Evolutionary conservation across 192 early-diverging fungal species (phyloP).

Genomic region (Coemansia sp.): DNA sequence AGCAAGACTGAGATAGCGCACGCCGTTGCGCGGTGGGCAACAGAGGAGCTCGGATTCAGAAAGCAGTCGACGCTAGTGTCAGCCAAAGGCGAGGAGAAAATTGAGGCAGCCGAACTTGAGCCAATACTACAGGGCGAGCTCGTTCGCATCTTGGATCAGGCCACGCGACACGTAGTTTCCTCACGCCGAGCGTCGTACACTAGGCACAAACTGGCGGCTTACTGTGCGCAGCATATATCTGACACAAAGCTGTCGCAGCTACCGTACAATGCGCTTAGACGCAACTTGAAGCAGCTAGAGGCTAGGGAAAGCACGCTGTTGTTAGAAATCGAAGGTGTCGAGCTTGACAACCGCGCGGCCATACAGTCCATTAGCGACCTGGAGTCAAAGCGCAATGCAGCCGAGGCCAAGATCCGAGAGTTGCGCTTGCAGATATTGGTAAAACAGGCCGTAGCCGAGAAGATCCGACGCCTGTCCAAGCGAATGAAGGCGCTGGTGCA

Average conservation of each 20-base stretch:
- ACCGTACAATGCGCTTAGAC: conserved; percentile 16
- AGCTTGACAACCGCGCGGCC: conserved; percentile 22
- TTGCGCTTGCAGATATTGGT: conserved; percentile 38
- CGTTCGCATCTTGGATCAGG: conserved; percentile 26
- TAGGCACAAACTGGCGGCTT: conserved; percentile 26
- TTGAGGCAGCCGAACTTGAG: conserved; percentile 34
- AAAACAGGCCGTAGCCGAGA: conserved; percentile 43
- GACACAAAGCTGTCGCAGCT: conserved; percentile 5
- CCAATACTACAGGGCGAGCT: conserved; percentile 50
- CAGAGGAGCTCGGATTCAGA: conserved; percentile 48
- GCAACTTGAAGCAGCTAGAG: conserved; percentile 2
- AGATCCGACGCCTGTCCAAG: conserved; percentile 18
- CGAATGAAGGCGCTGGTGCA: conserved; percentile 28
- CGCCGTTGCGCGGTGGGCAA: conserved; percentile 47
- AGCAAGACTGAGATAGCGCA: conserved; percentile 34
- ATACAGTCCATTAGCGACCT: conserved; percentile 32
- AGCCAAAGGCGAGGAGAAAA: conserved; percentile 47
- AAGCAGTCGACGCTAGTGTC: conserved; percentile 43
- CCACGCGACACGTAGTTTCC: conserved; percentile 40
- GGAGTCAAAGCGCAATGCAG: conserved; percentile 19
- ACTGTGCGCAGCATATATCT: conserved; percentile 11
- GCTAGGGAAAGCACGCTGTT: conserved; percentile 9
- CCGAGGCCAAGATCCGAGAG: conserved; percentile 28
- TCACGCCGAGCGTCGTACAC: conserved; percentile 21
- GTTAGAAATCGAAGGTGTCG: conserved; percentile 15